Evolutionary conservation across 345 rosid species (phyloP).

Genomic region (Euphorbia pulcherrima): DNA sequence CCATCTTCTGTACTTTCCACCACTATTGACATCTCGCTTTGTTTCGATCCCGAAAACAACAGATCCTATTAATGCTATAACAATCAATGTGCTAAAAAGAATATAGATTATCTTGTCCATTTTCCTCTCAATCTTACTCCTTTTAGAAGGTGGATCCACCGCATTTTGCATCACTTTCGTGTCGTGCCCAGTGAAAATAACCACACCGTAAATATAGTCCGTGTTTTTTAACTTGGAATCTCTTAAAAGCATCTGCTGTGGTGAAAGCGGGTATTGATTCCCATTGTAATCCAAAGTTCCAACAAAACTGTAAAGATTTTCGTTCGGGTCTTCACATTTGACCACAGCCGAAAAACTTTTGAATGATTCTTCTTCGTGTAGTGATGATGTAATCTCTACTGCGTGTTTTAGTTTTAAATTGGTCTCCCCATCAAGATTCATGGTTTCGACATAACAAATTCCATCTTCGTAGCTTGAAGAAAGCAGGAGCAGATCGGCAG

Average conservation of each 20-base stretch:
- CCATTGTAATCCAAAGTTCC: slow-evolving; percentile 53
- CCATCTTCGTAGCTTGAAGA: slow-evolving; percentile 80
- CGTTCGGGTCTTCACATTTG: slow-evolving; percentile 90
- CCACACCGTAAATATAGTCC: slow-evolving; percentile 59
- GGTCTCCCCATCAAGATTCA: slow-evolving; percentile 95
- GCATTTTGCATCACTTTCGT: slow-evolving; percentile 96
- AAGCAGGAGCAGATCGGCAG: slow-evolving; percentile 83
- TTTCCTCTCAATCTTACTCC: slow-evolving; percentile 80
- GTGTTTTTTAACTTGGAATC: slow-evolving; percentile 82
- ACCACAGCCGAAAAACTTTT: slow-evolving; percentile 41
- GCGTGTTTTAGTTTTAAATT: slow-evolving; percentile 76
- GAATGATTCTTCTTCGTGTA: slow-evolving; percentile 35
- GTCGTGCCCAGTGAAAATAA: slow-evolving; percentile 87
- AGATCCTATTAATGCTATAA: slow-evolving; percentile 66
- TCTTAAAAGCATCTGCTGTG: slow-evolving; percentile 70
- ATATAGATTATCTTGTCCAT: slow-evolving; percentile 85
- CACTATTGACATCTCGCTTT: slow-evolving; percentile 41
- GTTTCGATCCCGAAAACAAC: slow-evolving; percentile 58
- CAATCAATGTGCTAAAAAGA: slow-evolving; percentile 68
- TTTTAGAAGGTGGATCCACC: slow-evolving; percentile 76
- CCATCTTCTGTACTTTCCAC: slow-evolving; percentile 60
- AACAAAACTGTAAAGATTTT: slow-evolving; percentile 59
- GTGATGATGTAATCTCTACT: slow-evolving; percentile 47
- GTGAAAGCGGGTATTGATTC: slow-evolving; percentile 52
- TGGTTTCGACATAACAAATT: slow-evolving; percentile 83